Base-by-base conservation (phyloP, 208 protist species). In the Naegleria gruberi region DNA sequence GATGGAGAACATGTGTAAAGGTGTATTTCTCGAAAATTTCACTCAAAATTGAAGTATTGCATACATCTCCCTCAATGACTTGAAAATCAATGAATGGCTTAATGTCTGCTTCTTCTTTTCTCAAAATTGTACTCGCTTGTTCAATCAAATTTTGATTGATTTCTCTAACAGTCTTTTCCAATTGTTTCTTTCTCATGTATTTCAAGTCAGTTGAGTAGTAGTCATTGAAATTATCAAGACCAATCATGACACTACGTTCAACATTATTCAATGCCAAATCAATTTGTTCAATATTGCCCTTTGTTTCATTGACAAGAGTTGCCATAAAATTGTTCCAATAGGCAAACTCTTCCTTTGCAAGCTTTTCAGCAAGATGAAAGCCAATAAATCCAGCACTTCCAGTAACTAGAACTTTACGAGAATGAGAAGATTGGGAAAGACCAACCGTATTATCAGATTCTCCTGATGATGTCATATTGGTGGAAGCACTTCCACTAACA, bases 371-470 rank as follows among this genome's bases (percentile, higher is more conserved):
- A 12, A 92, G 65, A 89, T 94, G 93, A 51, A 92, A 93, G n/a
- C 94, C 94, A 37, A 95, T 93, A 91, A 95, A 95, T 41, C 94
- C 94, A 4, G 93, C 94, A 0, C 88, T 91, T n/a, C 92, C 93
- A 4, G 93, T 94, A n/a, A 94, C 89, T 44, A 92, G 42, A 4
- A 93, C 45, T 82, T 65, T 10, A 23, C 51, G 51, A 65, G 51
- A 23, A 65, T 65, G 15, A 10, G n/a, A n/a, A n/a, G n/a, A n/a
- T n/a, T n/a, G n/a, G n/a, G n/a, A n/a, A n/a, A n/a, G n/a, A n/a
- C n/a, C n/a, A n/a, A n/a, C n/a, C n/a, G n/a, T n/a, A n/a, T n/a
- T n/a, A n/a, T n/a, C n/a, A n/a, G n/a, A n/a, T n/a, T n/a, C n/a
- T n/a, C n/a, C n/a, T n/a, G n/a, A n/a, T n/a, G n/a, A n/a, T n/a